Conservation (phyloP, 257 asterid genomes). For the Salvia miltiorrhiza region DNA sequence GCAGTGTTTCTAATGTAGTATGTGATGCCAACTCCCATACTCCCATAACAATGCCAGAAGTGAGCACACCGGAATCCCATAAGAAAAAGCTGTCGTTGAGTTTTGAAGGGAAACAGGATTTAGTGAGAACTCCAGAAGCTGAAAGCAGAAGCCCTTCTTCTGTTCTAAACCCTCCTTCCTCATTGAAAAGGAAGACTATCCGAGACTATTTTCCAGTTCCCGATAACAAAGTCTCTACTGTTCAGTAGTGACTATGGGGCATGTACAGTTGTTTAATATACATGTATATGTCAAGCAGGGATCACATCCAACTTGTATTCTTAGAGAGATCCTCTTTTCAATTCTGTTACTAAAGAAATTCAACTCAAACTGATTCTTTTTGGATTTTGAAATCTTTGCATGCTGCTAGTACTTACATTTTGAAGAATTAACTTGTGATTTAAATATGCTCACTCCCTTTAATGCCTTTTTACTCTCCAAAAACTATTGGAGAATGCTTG, state of each 20-base stretch:
- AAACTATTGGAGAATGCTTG: no score
- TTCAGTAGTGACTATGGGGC: background rate
- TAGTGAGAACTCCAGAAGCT: constrained; percentile 58
- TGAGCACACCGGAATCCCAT: constrained; percentile 68
- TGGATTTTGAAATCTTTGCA: background rate
- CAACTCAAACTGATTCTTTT: background rate
- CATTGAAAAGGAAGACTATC: constrained; percentile 77
- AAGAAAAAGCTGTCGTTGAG: constrained; percentile 37
- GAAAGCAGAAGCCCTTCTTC: constrained; percentile 74
- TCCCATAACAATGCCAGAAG: constrained; percentile 31
- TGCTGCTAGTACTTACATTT: background rate
- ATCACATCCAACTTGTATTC: background rate
- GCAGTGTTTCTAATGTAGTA: background rate
- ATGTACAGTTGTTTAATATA: background rate
- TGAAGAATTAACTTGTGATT: background rate
- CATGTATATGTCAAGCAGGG: background rate
- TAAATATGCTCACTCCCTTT: background rate
- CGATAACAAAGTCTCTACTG: constrained; percentile 18
- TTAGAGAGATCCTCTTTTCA: background rate
- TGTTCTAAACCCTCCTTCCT: constrained; percentile 83
- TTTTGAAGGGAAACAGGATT: constrained; percentile 36
- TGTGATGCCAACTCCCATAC: constrained; percentile 26
- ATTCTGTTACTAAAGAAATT: background rate
- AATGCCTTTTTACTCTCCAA: background rate
- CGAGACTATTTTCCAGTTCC: constrained; percentile 66